Evolutionary conservation across 306 rosid genomes (phyloP).

Genomic region (Quercus parvula): DNA sequence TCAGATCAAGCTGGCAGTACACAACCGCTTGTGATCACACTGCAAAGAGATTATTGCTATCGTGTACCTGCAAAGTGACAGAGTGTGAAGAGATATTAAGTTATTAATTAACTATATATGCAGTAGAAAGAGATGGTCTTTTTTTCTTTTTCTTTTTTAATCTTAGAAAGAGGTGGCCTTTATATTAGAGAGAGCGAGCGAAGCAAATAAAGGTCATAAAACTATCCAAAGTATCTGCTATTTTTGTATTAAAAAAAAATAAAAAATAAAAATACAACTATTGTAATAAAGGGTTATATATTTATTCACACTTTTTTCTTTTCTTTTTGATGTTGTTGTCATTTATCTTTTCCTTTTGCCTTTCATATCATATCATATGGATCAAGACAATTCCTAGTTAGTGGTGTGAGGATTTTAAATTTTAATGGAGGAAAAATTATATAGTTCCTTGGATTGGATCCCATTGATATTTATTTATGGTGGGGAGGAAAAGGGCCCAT

Average conservation of each 20-base stretch:
- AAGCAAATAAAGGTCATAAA: not conserved
- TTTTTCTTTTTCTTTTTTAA: too few species aligned
- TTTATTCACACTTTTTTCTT: slow-evolving; percentile 16
- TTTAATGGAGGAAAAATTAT: slow-evolving; percentile 26
- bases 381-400: slow-evolving; percentile 39
- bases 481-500: slow-evolving; percentile 61
- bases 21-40: slow-evolving; percentile 23
- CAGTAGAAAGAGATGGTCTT: not conserved
- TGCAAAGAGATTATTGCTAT: slow-evolving; percentile 21
- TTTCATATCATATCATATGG: not conserved
- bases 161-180: not conserved
- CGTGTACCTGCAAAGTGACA: slow-evolving; percentile 1
- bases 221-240: not conserved
- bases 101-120: too few species aligned
- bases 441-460: slow-evolving; percentile 33
- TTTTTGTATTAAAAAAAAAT: not conserved
- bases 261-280: slow-evolving; percentile 15
- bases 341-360: not conserved
- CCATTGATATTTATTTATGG: slow-evolving; percentile 34
- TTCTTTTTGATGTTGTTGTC: not conserved
- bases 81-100: not conserved
- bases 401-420: slow-evolving; percentile 37
- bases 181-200: not conserved
- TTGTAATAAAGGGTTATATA: not conserved
- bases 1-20: slow-evolving; percentile 32